A percentile compares a stretch with the other conserved stretches of the same genome.
These are phyloP conservation scores for Trichopus zeylanicus DNA, from an alignment of 116 monocot species.

Conservation along the genomic window DNA sequence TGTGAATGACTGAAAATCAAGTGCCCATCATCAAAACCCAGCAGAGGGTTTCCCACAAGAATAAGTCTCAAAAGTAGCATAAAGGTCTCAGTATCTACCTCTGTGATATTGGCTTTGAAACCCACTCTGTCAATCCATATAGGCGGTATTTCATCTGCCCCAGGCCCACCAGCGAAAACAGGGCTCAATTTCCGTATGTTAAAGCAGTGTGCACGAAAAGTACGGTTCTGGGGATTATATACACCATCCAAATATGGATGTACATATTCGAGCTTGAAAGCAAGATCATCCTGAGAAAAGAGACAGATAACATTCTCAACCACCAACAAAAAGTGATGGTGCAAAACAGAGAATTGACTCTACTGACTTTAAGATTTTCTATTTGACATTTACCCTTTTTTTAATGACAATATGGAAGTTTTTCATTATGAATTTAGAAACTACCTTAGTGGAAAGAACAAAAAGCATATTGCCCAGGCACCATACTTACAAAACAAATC, in stretches of 20 bases:
- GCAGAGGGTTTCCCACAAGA: neutral
- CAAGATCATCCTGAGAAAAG: conserved; percentile 76
- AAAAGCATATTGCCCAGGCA: too few relatives aligned
- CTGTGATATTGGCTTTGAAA: conserved; percentile 90
- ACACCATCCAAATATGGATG: conserved; percentile 98
- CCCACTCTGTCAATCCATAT: conserved; percentile 95
- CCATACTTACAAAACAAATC: too few relatives aligned
- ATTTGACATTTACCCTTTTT: too few relatives aligned
- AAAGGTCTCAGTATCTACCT: conserved; percentile 32
- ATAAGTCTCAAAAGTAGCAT: neutral
- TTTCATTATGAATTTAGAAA: too few relatives aligned
- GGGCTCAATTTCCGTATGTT: conserved; percentile 93
- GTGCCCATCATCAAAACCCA: neutral
- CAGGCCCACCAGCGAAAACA: conserved; percentile 90
- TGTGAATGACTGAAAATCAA: conserved; percentile 55
- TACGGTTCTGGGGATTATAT: conserved; percentile 63
- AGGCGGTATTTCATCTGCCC: conserved; percentile 87
- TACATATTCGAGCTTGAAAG: conserved; percentile 97
- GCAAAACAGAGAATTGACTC: too few relatives aligned
- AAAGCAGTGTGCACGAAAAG: conserved; percentile 80
- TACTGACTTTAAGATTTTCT: too few relatives aligned
- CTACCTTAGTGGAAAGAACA: too few relatives aligned
- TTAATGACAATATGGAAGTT: too few relatives aligned
- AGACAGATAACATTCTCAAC: too few relatives aligned
- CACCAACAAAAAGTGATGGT: too few relatives aligned